phyloP scores from a whole-genome alignment of 495 filamentous ascomycete genomes.

The Penicillium longicatenatum region DNA sequence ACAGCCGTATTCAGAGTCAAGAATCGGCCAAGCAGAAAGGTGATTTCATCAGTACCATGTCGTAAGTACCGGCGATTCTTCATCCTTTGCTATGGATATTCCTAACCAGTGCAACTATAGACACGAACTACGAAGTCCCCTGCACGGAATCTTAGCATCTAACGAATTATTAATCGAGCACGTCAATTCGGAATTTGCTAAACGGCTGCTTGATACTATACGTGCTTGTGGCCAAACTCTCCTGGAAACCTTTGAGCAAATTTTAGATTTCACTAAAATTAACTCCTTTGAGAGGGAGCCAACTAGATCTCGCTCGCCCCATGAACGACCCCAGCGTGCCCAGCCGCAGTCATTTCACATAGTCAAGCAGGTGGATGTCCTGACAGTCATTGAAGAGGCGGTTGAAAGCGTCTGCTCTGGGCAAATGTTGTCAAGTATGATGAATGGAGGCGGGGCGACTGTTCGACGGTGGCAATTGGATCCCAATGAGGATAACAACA shows the following conservation, averaged over 20 bases:
- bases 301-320: neutral
- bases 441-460: neutral
- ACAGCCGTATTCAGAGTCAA: slow-evolving; percentile 49
- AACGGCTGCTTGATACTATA: slow-evolving; percentile 58
- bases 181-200: slow-evolving; percentile 45
- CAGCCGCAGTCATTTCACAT: neutral
- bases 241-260: slow-evolving; percentile 67
- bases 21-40: slow-evolving; percentile 53
- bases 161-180: slow-evolving; percentile 61
- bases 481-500: neutral
- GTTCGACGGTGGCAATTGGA: neutral
- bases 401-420: slow-evolving; percentile 13
- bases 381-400: slow-evolving; percentile 9
- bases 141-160: slow-evolving; percentile 63
- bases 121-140: slow-evolving; percentile 65
- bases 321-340: neutral
- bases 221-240: slow-evolving; percentile 60
- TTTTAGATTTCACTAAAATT: slow-evolving; percentile 59
- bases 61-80: slow-evolving; percentile 17
- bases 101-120: slow-evolving; percentile 19
- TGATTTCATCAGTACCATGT: slow-evolving; percentile 67
- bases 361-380: slow-evolving; percentile 9
- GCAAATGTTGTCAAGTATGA: neutral
- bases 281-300: slow-evolving; percentile 38
- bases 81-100: neutral